phyloP scores from a whole-genome alignment of 495 filamentous ascomycete species.

The Penicillium herquei region DNA sequence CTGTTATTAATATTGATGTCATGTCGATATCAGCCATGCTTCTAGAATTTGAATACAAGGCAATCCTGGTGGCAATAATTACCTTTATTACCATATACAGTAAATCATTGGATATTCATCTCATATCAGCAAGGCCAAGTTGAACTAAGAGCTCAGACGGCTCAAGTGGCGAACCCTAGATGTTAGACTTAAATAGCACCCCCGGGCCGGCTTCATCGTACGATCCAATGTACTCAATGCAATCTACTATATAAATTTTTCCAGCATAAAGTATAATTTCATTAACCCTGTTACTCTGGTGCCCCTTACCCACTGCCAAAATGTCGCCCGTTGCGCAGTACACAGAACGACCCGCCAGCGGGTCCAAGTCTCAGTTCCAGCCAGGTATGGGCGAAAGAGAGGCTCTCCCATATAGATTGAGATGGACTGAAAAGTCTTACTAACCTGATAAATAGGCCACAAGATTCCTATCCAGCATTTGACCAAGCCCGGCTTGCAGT shows the following conservation, averaged over 20 bases:
- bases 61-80: too few species aligned
- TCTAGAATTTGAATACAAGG: background rate
- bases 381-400: constrained; percentile 12
- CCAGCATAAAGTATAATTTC: too few species aligned
- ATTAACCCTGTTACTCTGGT: background rate
- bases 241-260: too few species aligned
- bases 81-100: too few species aligned
- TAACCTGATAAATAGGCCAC: constrained; percentile 51
- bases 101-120: too few species aligned
- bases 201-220: too few species aligned
- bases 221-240: too few species aligned
- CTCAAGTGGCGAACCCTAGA: too few species aligned
- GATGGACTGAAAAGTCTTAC: background rate
- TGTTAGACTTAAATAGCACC: too few species aligned
- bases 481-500: constrained; percentile 65
- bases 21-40: background rate
- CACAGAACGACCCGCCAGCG: constrained; percentile 23
- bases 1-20: background rate
- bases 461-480: constrained; percentile 68
- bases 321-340: constrained; percentile 19
- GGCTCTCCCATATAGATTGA: background rate
- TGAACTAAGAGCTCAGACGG: too few species aligned
- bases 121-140: too few species aligned
- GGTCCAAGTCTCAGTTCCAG: constrained; percentile 28
- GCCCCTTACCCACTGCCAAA: background rate